Base-by-base conservation (phyloP, 192 early-diverging fungal genomes). In the Funneliformis geosporum region DNA sequence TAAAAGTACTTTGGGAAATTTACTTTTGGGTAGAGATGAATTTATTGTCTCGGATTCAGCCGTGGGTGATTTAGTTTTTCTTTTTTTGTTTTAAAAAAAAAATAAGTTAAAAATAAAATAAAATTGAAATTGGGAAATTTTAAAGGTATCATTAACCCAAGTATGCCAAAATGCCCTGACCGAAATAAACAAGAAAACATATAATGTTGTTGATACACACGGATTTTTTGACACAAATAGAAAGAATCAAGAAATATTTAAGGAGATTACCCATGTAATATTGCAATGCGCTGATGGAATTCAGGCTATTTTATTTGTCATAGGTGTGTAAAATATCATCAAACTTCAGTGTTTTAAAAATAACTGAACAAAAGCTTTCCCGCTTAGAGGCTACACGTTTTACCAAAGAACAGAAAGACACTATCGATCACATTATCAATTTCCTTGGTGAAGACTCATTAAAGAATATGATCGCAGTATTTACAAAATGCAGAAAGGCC, bases 271-370 rank as follows among this genome's bases (percentile, higher is more conserved):
- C 8, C 10, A 40, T 9, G 10, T 4, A n/a, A 46, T n/a, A 12
- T 40, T 43, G 10, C 33, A 71, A 71, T 71, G 39, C 2, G n/a
- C n/a, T n/a, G 14, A 44, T 39, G 70, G 23, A n/a, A 39, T 72
- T 40, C 25, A 72, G 44, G 70, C 42, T 21, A 44, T 72, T 9
- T 14, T 72, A 25, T 23, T 71, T 71, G 69, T 71, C 14, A n/a
- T 71, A 5, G 69, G 69, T 72, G 7, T 23, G 23, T 70, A 70
- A 10, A 18, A 40, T 18, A 1, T 28, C 42, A 43, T 2, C 8
- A 8, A 43, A n/a, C n/a, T 8, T 43, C 42, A 43, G 39, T 18
- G 33, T 42, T 70, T 14, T n/a, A n/a, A n/a, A n/a, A n/a, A n/a
- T n/a, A n/a, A n/a, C n/a, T n/a, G n/a, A n/a, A n/a, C n/a, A n/a